phyloP scores from a whole-genome alignment of 176 grass and related monocot species.

The Oryza punctata region DNA sequence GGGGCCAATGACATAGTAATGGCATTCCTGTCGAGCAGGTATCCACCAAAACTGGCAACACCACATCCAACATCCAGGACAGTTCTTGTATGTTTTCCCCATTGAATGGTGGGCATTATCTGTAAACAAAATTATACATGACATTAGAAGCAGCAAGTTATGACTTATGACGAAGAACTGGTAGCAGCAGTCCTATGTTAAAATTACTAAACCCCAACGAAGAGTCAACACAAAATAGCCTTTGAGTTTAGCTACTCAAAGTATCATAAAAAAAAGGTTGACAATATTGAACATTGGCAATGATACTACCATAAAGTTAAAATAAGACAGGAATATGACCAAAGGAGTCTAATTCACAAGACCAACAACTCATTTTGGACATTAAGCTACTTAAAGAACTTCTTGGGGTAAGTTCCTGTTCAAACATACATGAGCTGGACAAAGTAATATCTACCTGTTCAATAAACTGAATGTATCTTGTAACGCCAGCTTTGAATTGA shows the following conservation, averaged over 20 bases:
- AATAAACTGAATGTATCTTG: slow-evolving; percentile 80
- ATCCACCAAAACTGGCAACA: slow-evolving; percentile 93
- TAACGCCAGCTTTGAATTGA: slow-evolving; percentile 89
- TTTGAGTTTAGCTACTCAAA: not conserved
- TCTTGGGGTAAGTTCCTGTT: not conserved
- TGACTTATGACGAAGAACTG: not conserved
- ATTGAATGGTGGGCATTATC: slow-evolving; percentile 71
- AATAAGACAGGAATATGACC: not conserved
- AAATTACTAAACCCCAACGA: not conserved
- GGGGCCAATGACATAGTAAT: slow-evolving; percentile 95
- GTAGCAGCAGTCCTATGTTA: not conserved
- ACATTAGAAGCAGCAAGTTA: not conserved
- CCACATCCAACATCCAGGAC: slow-evolving; percentile 95
- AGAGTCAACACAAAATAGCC: not conserved
- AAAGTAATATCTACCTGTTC: slow-evolving; percentile 63
- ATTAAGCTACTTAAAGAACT: not conserved
- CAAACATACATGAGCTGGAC: not conserved
- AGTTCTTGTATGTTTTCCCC: slow-evolving; percentile 73
- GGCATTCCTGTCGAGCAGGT: slow-evolving; percentile 76
- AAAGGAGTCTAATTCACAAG: slow-evolving; percentile 14
- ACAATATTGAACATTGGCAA: not conserved
- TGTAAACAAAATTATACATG: slow-evolving; percentile 33
- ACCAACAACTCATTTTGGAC: slow-evolving; percentile 2
- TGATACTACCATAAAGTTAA: not conserved
- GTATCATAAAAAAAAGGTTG: not conserved